Evolutionary conservation across 2,329 filamentous ascomycete species (phyloP).

Genomic region (Arthrinium phaeospermum): DNA sequence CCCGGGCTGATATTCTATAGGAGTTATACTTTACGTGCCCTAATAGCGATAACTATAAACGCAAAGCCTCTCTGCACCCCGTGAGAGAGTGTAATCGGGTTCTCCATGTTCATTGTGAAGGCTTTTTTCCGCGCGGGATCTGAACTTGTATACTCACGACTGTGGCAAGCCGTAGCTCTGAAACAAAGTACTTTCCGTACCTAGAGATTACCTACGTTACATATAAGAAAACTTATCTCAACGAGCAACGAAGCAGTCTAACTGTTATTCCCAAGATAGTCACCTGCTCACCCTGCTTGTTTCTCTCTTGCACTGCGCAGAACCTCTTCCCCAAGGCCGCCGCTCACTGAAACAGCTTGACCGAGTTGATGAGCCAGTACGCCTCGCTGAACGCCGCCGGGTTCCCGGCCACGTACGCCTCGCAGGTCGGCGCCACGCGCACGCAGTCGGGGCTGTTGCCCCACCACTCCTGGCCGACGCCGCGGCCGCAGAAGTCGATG

Average conservation of each 20-base stretch:
- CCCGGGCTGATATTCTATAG: no score
- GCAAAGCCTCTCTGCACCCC: not conserved
- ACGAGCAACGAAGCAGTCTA: not conserved
- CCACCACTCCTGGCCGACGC: conserved; percentile 54
- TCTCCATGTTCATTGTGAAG: not conserved
- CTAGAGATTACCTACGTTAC: not conserved
- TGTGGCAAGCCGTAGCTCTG: not conserved
- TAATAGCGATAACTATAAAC: not conserved
- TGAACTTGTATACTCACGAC: not conserved
- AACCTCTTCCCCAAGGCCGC: not conserved
- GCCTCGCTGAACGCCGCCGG: conserved; percentile 61
- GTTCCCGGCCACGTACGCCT: conserved; percentile 62
- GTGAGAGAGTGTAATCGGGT: not conserved
- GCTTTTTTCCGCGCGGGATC: not conserved
- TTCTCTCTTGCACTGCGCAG: not conserved
- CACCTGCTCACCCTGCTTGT: not conserved
- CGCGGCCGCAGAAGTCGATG: conserved; percentile 67
- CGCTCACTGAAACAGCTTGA: conserved; percentile 62
- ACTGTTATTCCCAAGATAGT: not conserved
- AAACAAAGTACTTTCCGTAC: not conserved
- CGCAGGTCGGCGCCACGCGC: conserved; percentile 63
- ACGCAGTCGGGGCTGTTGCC: conserved; percentile 56
- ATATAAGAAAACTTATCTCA: not conserved
- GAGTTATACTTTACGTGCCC: no score
- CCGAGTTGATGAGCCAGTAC: conserved; percentile 72